Percentiles rank a stretch among this genome's conserved stretches.
Evolutionary conservation across 352 stramenopile species (phyloP).

Genomic region (Pythium brassicae): DNA sequence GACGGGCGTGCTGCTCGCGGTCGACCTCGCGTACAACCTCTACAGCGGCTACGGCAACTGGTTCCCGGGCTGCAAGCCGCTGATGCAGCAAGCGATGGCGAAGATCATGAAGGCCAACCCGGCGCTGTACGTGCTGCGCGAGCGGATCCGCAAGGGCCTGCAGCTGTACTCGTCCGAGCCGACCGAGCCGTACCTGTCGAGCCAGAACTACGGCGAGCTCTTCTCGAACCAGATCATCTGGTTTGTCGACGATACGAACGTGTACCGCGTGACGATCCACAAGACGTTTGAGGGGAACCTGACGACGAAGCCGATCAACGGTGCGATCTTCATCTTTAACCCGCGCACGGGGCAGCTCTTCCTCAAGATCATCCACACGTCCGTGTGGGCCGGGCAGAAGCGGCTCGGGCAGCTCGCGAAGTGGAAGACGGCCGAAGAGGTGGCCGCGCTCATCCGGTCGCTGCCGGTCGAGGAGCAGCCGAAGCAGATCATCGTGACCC

Average conservation of each 20-base stretch:
- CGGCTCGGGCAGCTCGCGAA: conserved; percentile 98
- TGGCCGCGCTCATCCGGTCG: conserved; percentile 98
- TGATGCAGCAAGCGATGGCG: conserved; percentile 99
- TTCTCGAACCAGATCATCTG: conserved; percentile 99
- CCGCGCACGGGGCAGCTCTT: conserved; percentile 99
- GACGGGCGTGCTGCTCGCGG: conserved; percentile 95
- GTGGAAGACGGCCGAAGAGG: conserved; percentile 99
- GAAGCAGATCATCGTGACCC: conserved; percentile 99
- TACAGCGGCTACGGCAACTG: conserved; percentile 99
- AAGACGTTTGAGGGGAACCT: conserved; percentile 99
- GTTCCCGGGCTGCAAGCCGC: conserved; percentile 98
- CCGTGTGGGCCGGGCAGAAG: conserved; percentile 99
- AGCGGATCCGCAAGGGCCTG: conserved; percentile 99
- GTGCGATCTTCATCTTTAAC: conserved; percentile 99
- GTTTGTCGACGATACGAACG: conserved; percentile 99
- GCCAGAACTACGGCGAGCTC: conserved; percentile 99
- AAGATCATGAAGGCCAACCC: conserved; percentile 99
- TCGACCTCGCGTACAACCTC: conserved; percentile 99
- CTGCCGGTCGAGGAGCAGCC: conserved; percentile 99
- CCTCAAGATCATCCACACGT: conserved; percentile 99
- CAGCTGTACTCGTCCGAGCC: conserved; percentile 99
- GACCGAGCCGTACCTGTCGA: conserved; percentile 99
- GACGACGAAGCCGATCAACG: conserved; percentile 99
- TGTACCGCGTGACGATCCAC: conserved; percentile 99
- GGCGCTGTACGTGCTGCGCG: conserved; percentile 98